Conservation (phyloP, 2,329 filamentous ascomycete species). For the Calonectria honghensis region DNA sequence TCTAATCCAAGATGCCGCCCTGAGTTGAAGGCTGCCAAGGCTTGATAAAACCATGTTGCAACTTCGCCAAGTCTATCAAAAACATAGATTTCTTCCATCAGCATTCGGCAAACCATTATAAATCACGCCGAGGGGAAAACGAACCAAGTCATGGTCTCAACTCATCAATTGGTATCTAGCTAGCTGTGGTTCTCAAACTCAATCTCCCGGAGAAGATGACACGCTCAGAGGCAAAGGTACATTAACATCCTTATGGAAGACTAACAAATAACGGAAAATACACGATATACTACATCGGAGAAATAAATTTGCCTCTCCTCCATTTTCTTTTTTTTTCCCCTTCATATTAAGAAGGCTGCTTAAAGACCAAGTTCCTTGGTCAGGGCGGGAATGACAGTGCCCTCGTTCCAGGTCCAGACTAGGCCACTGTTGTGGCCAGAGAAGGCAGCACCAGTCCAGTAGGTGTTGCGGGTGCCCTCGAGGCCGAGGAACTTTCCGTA, state of each 20-base stretch:
- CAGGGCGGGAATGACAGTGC: slow-evolving; percentile 37
- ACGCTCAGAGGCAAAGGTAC: neutral
- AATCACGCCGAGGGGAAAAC: neutral
- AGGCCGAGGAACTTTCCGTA: slow-evolving; percentile 58
- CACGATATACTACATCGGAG: slow-evolving; percentile 8
- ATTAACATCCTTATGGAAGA: neutral
- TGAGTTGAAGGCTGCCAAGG: too few species aligned
- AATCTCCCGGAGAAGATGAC: neutral
- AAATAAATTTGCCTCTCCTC: neutral
- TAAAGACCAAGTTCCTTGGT: slow-evolving; percentile 5
- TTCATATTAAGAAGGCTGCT: neutral
- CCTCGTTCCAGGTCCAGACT: slow-evolving; percentile 50
- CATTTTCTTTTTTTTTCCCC: neutral
- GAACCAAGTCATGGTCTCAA: neutral
- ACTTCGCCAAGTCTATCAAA: too few species aligned
- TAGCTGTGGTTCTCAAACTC: neutral
- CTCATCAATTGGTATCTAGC: neutral
- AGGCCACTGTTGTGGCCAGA: slow-evolving; percentile 48
- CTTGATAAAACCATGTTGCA: too few species aligned
- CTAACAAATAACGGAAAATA: neutral
- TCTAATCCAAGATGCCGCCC: too few species aligned
- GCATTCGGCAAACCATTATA: neutral
- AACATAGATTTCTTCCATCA: too few species aligned
- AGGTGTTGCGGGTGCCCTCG: slow-evolving; percentile 61
- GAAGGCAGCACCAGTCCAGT: slow-evolving; percentile 59